Base-by-base conservation (phyloP, 108 stramenopile genomes). In the Cyclotella choctawhatcheeana region DNA sequence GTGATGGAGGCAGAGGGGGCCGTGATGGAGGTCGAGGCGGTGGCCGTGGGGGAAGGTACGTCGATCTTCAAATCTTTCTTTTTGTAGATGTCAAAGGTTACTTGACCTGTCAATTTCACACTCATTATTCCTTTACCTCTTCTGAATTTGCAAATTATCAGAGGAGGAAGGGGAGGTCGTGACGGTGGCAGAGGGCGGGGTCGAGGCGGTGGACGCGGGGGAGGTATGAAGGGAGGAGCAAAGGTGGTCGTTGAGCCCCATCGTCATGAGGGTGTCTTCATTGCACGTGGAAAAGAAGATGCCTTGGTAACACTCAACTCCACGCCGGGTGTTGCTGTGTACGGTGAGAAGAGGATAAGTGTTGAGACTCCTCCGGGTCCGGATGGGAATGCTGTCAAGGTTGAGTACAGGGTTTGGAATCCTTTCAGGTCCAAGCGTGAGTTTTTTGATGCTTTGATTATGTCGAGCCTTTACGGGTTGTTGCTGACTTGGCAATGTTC, bases 371-470 rank as follows among this genome's bases (percentile, higher is more conserved):
- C 93, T 20, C 79, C 92, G 12, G 93, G 94, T 33, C 75, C 85
- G 18, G 94, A 96, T 70, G 97, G 97, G 26, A 85, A 83, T 54
- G 85, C 92, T 8, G 86, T 88, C 44, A 99, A 99, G 92, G 85
- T 98, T 24, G 99, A 99, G 82, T 99, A 99, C 81, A 94, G 99
- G 51, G 98, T 99, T 14, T 99, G 99, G 99, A 99, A 99, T 85
- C 99, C 99, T 32, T 99, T 99, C 92, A 91, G 99, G 66, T 97
- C 97, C 33, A 99, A 99, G 90, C 58, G 92, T 93, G 84, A 87
- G 92, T 89, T 31, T 54, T 30, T 6, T 40, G 37, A n/a, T n/a
- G n/a, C n/a, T 40, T 8, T 40, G 6, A 40, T 40, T 6, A 12
- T 40, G 6, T 40, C 6, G 37, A 12, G 6, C 6, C 37, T 40